These are phyloP conservation scores for Mallotus repandus DNA, from an alignment of 441 rosid genomes.

Conservation along the genomic window DNA sequence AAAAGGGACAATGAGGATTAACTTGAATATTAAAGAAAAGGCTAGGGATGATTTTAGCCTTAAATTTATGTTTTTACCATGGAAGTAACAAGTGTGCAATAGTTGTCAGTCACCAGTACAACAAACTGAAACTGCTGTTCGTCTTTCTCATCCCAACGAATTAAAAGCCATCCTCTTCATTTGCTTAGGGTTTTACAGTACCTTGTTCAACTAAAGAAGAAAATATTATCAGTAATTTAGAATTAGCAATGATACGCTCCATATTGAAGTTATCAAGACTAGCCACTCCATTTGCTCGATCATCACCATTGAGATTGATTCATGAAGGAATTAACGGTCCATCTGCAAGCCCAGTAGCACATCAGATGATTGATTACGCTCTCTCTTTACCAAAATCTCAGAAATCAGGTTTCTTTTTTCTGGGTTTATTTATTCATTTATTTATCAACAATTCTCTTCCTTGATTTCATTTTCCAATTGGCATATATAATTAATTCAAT, in stretches of 20 bases:
- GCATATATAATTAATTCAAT: neutral
- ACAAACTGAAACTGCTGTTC: no score
- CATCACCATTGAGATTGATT: constrained; percentile 37
- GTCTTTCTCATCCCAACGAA: no score
- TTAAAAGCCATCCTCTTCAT: no score
- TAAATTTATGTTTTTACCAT: no score
- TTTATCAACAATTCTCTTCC: neutral
- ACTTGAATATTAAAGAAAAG: no score
- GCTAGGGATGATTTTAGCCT: no score
- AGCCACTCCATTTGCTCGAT: constrained; percentile 9
- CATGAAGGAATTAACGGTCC: constrained; percentile 48
- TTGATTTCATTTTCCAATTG: constrained; percentile 1
- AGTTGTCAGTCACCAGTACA: no score
- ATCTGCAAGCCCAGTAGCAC: constrained; percentile 58
- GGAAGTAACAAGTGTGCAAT: no score
- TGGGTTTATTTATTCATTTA: no score
- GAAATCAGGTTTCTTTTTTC: constrained; percentile 52
- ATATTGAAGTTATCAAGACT: constrained; percentile 39
- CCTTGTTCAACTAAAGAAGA: no score
- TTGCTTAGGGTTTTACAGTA: constrained; percentile 1
- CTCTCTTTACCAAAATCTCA: constrained; percentile 65
- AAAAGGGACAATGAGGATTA: no score
- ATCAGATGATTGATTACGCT: constrained; percentile 90
- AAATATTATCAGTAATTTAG: neutral
- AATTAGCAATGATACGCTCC: constrained; percentile 38